Percentiles rank a stretch among this genome's conserved stretches.
phyloP scores from a whole-genome alignment of 306 rosid genomes.

The Erythrophleum fordii region DNA sequence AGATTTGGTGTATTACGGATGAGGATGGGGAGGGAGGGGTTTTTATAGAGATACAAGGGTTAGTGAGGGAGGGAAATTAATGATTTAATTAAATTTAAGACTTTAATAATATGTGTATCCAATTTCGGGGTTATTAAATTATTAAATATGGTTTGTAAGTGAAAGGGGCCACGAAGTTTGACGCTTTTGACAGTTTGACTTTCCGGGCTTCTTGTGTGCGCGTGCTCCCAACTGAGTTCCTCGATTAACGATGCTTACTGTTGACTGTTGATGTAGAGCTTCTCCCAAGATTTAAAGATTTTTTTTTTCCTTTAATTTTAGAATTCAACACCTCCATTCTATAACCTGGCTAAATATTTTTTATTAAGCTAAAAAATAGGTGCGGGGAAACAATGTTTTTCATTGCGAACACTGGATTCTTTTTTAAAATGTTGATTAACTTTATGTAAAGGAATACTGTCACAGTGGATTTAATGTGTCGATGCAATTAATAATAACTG shows the following conservation, averaged over 20 bases:
- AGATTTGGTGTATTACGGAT: slow-evolving; percentile 41
- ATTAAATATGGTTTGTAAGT: slow-evolving; percentile 7
- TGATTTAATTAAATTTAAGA: slow-evolving; percentile 43
- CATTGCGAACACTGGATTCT: no score
- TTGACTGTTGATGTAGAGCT: not conserved
- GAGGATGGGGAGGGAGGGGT: slow-evolving; percentile 50
- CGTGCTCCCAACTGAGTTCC: slow-evolving; percentile 35
- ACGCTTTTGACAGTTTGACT: slow-evolving; percentile 77
- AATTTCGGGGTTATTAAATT: slow-evolving; percentile 12
- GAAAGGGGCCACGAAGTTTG: slow-evolving; percentile 56
- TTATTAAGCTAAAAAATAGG: not conserved
- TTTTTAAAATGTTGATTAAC: no score
- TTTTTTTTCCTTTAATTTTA: no score
- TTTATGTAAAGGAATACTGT: no score
- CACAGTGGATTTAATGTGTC: no score
- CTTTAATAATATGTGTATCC: not conserved
- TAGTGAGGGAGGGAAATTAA: slow-evolving; percentile 16
- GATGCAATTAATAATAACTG: no score
- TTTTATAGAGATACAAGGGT: slow-evolving; percentile 59
- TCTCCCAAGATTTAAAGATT: no score
- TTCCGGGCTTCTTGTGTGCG: slow-evolving; percentile 38
- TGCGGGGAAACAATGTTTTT: not conserved
- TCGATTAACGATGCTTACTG: not conserved
- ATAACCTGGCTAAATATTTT: not conserved
- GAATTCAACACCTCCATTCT: not conserved